Evolutionary conservation across 2,329 filamentous ascomycete species (phyloP).

Genomic region (Cladosporium sp.): DNA sequence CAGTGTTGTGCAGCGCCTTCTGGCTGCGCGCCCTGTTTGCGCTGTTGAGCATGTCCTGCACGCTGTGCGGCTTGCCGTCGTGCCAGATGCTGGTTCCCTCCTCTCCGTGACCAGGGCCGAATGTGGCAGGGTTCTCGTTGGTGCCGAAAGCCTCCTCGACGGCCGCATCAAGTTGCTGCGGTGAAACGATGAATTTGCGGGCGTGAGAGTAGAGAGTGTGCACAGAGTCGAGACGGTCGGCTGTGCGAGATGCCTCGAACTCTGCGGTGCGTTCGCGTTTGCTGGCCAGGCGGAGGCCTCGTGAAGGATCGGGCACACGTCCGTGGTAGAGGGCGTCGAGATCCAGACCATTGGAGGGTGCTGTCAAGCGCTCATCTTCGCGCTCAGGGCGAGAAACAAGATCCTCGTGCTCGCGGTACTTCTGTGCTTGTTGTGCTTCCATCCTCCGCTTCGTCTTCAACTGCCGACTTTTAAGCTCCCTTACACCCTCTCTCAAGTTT

Average conservation of each 20-base stretch:
- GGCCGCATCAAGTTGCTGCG: slow-evolving; percentile 70
- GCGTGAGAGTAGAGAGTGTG: slow-evolving; percentile 91
- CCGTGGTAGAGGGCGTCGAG: slow-evolving; percentile 36
- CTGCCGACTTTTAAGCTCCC: slow-evolving; percentile 68
- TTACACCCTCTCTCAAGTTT: slow-evolving; percentile 71
- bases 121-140: slow-evolving; percentile 44
- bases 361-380: slow-evolving; percentile 75
- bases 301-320: slow-evolving; percentile 59
- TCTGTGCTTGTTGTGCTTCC: slow-evolving; percentile 45
- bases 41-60: slow-evolving; percentile 48
- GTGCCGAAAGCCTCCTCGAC: slow-evolving; percentile 77
- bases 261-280: slow-evolving; percentile 29
- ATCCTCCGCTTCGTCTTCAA: slow-evolving; percentile 42
- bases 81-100: slow-evolving; percentile 52
- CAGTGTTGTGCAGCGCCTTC: slow-evolving; percentile 38
- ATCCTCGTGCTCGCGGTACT: slow-evolving; percentile 52
- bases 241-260: slow-evolving; percentile 25
- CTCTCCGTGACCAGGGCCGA: slow-evolving; percentile 28
- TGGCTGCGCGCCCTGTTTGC: slow-evolving; percentile 32
- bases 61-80: slow-evolving; percentile 46
- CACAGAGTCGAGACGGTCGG: slow-evolving; percentile 59
- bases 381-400: slow-evolving; percentile 65
- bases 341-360: slow-evolving; percentile 56
- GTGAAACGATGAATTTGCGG: slow-evolving; percentile 79
- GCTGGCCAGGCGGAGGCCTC: slow-evolving; percentile 56